These are phyloP conservation scores for Pseudozyma thailandica DNA, from an alignment of 1,284 basidiomycete species.

Conservation along the genomic window DNA sequence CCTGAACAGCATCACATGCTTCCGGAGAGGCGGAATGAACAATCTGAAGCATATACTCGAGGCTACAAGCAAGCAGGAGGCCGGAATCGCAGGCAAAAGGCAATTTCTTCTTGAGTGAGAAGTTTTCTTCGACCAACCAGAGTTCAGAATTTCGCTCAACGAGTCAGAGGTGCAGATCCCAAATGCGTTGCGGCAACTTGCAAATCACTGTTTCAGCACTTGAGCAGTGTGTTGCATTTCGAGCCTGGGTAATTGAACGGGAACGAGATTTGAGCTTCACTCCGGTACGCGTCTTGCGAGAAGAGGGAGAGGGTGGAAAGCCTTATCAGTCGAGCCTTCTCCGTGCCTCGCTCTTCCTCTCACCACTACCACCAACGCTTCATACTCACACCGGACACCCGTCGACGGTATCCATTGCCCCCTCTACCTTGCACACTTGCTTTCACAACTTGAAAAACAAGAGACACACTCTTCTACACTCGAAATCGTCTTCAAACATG, in stretches of 20 bases:
- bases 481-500: slow-evolving; percentile 27
- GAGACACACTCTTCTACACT: background rate
- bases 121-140: slow-evolving; percentile 10
- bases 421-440: background rate
- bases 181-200: slow-evolving; percentile 5
- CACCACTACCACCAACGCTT: slow-evolving; percentile 21
- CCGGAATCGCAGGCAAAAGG: background rate
- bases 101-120: slow-evolving; percentile 9
- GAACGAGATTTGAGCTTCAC: slow-evolving; percentile 9
- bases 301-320: background rate
- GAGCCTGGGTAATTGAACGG: slow-evolving; percentile 36
- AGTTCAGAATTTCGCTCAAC: slow-evolving; percentile 7
- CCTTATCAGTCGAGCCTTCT: slow-evolving; percentile 22
- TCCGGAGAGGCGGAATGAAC: no score
- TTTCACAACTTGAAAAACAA: slow-evolving; percentile 5
- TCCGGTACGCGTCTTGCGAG: background rate
- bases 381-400: slow-evolving; percentile 6
- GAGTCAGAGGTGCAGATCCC: slow-evolving; percentile 27
- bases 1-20: no score
- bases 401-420: background rate
- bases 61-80: background rate
- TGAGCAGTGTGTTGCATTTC: background rate
- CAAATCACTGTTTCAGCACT: background rate
- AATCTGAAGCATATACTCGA: no score
- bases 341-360: slow-evolving; percentile 1